A percentile compares a stretch with the other conserved stretches of the same genome.
Evolutionary conservation across 495 filamentous ascomycete species (phyloP).

Genomic region (Podospora sp.): DNA sequence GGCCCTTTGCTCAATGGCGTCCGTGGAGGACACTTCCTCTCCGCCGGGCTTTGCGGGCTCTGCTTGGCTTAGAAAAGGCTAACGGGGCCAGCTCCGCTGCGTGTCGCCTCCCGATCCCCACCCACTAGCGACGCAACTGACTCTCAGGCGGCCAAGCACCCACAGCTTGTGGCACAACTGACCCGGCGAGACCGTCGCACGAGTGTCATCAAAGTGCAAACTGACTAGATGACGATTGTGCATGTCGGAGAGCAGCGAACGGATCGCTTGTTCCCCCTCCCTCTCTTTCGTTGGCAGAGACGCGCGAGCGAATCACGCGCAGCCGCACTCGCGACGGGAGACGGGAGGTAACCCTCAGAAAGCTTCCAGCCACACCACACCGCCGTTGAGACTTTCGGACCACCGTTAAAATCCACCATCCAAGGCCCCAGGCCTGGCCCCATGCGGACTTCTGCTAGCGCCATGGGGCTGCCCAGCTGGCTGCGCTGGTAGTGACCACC

Average conservation of each 20-base stretch:
- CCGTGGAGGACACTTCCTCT: constrained; percentile 3
- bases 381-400: constrained; percentile 32
- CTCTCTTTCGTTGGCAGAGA: background rate
- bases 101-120: constrained; percentile 31
- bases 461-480: constrained; percentile 16
- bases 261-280: constrained; percentile 31
- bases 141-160: constrained; percentile 31
- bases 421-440: constrained; percentile 8
- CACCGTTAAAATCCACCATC: constrained; percentile 19
- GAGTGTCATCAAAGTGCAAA: constrained; percentile 33
- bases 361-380: constrained; percentile 28
- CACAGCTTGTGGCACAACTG: constrained; percentile 22
- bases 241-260: constrained; percentile 14
- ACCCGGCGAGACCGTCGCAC: constrained; percentile 35
- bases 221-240: constrained; percentile 33
- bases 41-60: background rate
- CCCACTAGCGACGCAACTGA: constrained; percentile 33
- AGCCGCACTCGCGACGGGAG: background rate
- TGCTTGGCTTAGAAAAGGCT: constrained; percentile 1
- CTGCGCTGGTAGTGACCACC: constrained; percentile 14
- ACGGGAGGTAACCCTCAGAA: background rate
- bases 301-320: constrained; percentile 10
- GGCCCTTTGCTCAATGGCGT: background rate
- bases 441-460: constrained; percentile 15
- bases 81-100: constrained; percentile 18